Conservation (phyloP, 805 yeast genomes). For the Suhomyces canberraensis region DNA sequence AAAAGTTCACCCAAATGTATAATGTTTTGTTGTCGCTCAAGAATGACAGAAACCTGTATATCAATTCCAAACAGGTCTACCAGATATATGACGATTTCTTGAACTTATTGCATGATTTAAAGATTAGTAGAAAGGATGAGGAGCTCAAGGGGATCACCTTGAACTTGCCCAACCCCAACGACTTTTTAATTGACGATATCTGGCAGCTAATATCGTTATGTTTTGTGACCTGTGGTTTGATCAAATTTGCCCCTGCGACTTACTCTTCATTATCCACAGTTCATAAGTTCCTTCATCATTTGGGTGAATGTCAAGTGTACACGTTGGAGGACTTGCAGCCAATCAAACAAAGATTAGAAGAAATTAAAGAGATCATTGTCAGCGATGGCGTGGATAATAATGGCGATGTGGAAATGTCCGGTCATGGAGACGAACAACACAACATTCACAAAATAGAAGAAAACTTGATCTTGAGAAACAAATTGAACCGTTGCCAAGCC, state of each 20-base stretch:
- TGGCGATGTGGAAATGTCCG: slow-evolving; percentile 7
- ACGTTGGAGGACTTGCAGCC: slow-evolving; percentile 83
- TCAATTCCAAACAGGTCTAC: slow-evolving; percentile 67
- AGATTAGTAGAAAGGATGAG: slow-evolving; percentile 49
- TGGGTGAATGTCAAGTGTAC: slow-evolving; percentile 75
- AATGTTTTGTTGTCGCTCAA: slow-evolving; percentile 39
- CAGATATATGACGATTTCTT: slow-evolving; percentile 58
- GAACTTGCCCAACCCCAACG: slow-evolving; percentile 53
- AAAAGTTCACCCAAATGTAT: slow-evolving; percentile 25
- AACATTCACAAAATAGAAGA: slow-evolving; percentile 50
- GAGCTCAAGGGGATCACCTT: slow-evolving; percentile 37
- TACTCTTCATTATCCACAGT: slow-evolving; percentile 88
- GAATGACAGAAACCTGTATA: slow-evolving; percentile 60
- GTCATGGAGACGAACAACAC: slow-evolving; percentile 1
- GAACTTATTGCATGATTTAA: slow-evolving; percentile 49
- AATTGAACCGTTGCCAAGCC: slow-evolving; percentile 59
- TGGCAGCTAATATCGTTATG: slow-evolving; percentile 85
- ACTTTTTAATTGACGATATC: slow-evolving; percentile 77
- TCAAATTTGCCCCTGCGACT: slow-evolving; percentile 89
- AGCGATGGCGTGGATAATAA: slow-evolving; percentile 13
- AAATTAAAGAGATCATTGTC: slow-evolving; percentile 60
- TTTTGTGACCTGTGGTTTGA: slow-evolving; percentile 88
- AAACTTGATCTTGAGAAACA: slow-evolving; percentile 57
- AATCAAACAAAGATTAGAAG: slow-evolving; percentile 66
- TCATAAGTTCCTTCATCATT: slow-evolving; percentile 75